These are phyloP conservation scores for Pseudozyma tsukubaensis DNA, from an alignment of 1,284 basidiomycete genomes.

Conservation along the genomic window DNA sequence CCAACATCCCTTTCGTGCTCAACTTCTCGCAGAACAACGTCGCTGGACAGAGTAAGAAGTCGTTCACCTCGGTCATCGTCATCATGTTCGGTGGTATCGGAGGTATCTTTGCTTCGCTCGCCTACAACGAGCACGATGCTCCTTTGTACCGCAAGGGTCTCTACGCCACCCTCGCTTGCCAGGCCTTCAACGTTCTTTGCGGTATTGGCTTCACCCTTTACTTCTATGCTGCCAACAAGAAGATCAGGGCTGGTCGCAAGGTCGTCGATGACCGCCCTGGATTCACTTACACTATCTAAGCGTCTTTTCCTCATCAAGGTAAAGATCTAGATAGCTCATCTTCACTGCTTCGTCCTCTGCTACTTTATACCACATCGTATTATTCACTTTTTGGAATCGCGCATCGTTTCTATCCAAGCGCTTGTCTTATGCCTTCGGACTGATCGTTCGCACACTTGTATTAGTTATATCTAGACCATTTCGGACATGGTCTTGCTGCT, in stretches of 20 bases:
- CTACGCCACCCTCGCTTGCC: slow-evolving; percentile 53
- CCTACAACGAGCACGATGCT: slow-evolving; percentile 64
- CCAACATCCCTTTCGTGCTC: slow-evolving; percentile 59
- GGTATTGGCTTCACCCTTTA: slow-evolving; percentile 43
- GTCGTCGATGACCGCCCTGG: slow-evolving; percentile 52
- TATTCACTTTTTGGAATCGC: background rate
- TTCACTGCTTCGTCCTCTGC: background rate
- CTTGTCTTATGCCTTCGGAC: background rate
- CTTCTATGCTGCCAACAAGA: slow-evolving; percentile 56
- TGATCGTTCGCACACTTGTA: background rate
- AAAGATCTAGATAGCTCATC: background rate
- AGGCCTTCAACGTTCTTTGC: slow-evolving; percentile 54
- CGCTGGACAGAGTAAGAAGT: slow-evolving; percentile 69
- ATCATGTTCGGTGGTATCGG: slow-evolving; percentile 70
- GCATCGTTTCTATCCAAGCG: background rate
- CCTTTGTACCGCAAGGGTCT: slow-evolving; percentile 59
- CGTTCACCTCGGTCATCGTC: slow-evolving; percentile 68
- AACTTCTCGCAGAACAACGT: slow-evolving; percentile 68
- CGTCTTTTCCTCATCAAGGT: background rate
- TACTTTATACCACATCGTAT: slow-evolving; percentile 9
- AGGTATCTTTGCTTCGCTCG: slow-evolving; percentile 70
- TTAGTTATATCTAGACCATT: slow-evolving; percentile 1
- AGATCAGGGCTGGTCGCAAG: slow-evolving; percentile 50
- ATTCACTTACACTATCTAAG: slow-evolving; percentile 57
- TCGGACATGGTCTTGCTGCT: slow-evolving; percentile 1